phyloP scores from a whole-genome alignment of 2,329 filamentous ascomycete species.

The Colletotrichum limetticola region DNA sequence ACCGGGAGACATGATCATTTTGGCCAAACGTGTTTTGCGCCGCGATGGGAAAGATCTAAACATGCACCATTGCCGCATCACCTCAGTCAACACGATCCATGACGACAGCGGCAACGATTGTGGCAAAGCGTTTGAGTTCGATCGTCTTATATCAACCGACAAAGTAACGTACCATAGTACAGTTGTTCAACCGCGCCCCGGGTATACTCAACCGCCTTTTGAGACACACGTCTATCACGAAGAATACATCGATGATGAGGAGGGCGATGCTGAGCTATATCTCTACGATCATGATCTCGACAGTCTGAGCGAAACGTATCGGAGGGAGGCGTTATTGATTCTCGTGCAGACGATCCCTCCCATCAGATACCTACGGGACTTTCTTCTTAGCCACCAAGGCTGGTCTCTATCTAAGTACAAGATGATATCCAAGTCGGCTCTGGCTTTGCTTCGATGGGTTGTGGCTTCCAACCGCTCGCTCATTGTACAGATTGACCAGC shows the following conservation, averaged over 20 bases:
- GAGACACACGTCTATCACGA: background rate
- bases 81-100: conserved; percentile 29
- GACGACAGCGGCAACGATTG: conserved; percentile 46
- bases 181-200: too few species aligned
- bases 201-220: too few species aligned
- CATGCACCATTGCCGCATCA: conserved; percentile 30
- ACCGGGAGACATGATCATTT: conserved; percentile 22
- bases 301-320: conserved; percentile 54
- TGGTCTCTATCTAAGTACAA: conserved; percentile 56
- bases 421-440: conserved; percentile 71
- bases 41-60: background rate
- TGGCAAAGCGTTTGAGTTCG: conserved; percentile 23
- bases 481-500: conserved; percentile 77
- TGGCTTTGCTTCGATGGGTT: conserved; percentile 84
- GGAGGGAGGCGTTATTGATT: conserved; percentile 61
- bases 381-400: conserved; percentile 53
- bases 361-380: conserved; percentile 66
- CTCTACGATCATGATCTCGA: conserved; percentile 69
- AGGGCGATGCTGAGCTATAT: conserved; percentile 38
- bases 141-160: background rate
- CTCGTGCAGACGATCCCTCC: conserved; percentile 69
- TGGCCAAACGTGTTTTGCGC: conserved; percentile 6
- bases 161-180: background rate
- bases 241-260: background rate
- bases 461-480: conserved; percentile 90